A percentile compares a stretch with the other conserved stretches of the same genome.
Evolutionary conservation across 441 rosid genomes (phyloP).

Genomic region (Adansonia rubrostipa): DNA sequence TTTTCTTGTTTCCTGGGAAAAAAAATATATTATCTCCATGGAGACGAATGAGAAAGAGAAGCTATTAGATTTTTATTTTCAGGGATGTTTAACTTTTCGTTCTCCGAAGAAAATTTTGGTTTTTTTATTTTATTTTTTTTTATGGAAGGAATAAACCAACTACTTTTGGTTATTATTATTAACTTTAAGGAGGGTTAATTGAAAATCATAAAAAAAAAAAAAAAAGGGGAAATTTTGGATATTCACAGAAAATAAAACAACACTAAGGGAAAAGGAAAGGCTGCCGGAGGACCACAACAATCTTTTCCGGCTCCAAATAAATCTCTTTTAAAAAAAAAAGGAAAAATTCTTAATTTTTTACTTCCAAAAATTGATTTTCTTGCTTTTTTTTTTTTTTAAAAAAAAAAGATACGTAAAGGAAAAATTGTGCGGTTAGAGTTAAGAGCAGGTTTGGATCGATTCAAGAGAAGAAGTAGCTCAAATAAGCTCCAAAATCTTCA

Average conservation of each 20-base stretch:
- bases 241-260: not conserved
- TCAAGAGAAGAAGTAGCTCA: not conserved
- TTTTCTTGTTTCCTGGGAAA: too few species aligned
- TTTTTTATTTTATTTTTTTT: too few species aligned
- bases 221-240: not conserved
- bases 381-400: not conserved
- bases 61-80: too few species aligned
- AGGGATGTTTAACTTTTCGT: too few species aligned
- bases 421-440: not conserved
- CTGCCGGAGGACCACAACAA: slow-evolving; percentile 10
- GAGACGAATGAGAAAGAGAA: too few species aligned
- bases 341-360: not conserved
- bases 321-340: not conserved
- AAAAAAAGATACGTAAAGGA: not conserved
- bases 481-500: not conserved
- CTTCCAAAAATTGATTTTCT: not conserved
- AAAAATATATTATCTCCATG: too few species aligned
- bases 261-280: not conserved
- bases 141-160: too few species aligned
- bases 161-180: too few species aligned
- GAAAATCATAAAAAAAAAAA: too few species aligned
- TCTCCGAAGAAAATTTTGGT: too few species aligned
- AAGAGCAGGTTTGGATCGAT: slow-evolving; percentile 10
- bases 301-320: not conserved
- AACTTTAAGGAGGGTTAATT: too few species aligned